Evolutionary conservation across 768 basidiomycete genomes (phyloP).

Genomic region (Suillus lakei): DNA sequence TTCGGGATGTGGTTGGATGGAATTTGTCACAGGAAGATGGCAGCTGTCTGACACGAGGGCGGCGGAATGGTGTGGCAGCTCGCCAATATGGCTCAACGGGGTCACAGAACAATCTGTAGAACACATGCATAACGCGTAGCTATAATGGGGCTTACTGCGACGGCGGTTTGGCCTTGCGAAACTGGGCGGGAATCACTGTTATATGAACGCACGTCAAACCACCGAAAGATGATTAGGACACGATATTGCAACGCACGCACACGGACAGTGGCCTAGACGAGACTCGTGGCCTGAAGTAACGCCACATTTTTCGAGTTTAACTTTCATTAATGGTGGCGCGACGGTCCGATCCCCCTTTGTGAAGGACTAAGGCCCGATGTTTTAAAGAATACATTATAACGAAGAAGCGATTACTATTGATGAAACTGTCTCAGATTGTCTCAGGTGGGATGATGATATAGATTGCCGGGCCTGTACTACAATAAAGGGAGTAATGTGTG

Average conservation of each 20-base stretch:
- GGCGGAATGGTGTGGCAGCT: background rate
- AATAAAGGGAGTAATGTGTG: background rate
- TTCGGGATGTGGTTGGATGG: background rate
- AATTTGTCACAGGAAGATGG: slow-evolving; percentile 3
- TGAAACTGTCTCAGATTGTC: background rate
- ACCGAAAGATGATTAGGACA: background rate
- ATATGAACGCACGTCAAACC: slow-evolving; percentile 1
- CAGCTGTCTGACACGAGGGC: slow-evolving; percentile 7
- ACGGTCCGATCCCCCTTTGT: slow-evolving; percentile 1
- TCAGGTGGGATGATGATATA: background rate
- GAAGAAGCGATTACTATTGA: no score
- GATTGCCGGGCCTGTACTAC: background rate
- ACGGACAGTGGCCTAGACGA: background rate
- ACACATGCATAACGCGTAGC: background rate
- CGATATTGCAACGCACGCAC: background rate
- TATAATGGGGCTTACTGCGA: slow-evolving; percentile 1
- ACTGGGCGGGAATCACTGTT: background rate
- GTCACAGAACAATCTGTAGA: background rate
- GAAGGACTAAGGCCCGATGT: background rate
- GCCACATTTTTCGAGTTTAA: no score
- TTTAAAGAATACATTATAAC: background rate
- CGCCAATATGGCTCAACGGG: background rate
- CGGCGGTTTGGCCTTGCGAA: slow-evolving; percentile 3
- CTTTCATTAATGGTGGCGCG: background rate
- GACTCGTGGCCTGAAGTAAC: background rate